Base-by-base conservation (phyloP, 139 green algal genomes). In the Chlorella sp. region DNA sequence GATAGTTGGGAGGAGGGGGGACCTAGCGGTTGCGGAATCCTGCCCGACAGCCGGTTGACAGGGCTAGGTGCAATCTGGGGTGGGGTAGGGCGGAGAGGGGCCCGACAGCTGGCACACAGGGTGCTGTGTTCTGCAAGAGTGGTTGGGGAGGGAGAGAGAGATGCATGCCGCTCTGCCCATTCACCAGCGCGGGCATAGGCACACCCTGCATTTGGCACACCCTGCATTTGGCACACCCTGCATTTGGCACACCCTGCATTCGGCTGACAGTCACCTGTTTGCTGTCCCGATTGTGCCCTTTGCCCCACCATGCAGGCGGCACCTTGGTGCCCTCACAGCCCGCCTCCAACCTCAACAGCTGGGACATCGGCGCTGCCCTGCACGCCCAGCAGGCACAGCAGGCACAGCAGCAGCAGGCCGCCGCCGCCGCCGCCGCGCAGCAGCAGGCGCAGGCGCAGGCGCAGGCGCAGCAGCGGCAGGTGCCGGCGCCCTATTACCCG, bases 321-420 rank as follows among this genome's bases (percentile, higher is more conserved):
- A 9, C 71, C n/a, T 5, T 64, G 36, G 79, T 26, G 57, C 87
- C 66, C 1, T 57, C 34, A 0, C 34, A 57, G 53, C 86, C 86
- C 15, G 76, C 88, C 2, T 57, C 68, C 60, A 64, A 42, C 75
- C 69, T 88, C 3, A 40, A 79, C 36, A 83, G 88, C 79, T 91
- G 88, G 88, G 88, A 91, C 88, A 88, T 91, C 79, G 88, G 88
- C 34, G 88, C 88, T 0, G 77, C 57, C 32, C 79, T 90, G 30
- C 22, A 19, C 42, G 48, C 21, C 28, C 86, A 86, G 75, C 73
- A 90, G 87, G 73, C 64, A 26, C 48, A 71, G n/a, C 26, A 39
- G 48, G 57, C 30, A 34, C 37, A 60, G 42, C 34, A 48, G 32
- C 83, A 34, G 37, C 24, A 61, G 53, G 64, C 68, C 40, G 7